A percentile compares a stretch with the other conserved stretches of the same genome.
These are phyloP conservation scores for Canna indica DNA, from an alignment of 176 grass and related monocot genomes.

Conservation along the genomic window DNA sequence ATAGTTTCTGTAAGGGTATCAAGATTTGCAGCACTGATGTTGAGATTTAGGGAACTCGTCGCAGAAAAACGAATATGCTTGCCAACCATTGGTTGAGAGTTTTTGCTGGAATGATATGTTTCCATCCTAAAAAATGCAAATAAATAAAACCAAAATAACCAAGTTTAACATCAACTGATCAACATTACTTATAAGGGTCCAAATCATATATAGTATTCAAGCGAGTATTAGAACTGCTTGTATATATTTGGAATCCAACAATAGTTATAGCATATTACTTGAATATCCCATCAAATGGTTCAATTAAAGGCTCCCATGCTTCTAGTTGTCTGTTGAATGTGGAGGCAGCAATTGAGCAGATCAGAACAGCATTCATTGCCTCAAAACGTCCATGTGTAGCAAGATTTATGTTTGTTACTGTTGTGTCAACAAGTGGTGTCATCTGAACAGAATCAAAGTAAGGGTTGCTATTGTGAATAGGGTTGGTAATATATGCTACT, in stretches of 20 bases:
- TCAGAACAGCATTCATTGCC: constrained; percentile 78
- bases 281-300: constrained; percentile 99
- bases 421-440: constrained; percentile 76
- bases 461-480: background rate
- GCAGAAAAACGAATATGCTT: constrained; percentile 81
- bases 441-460: constrained; percentile 42
- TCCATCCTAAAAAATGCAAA: constrained; percentile 61
- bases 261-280: constrained; percentile 42
- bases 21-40: constrained; percentile 76
- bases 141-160: constrained; percentile 17
- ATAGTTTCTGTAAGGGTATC: constrained; percentile 82
- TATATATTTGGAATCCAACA: background rate
- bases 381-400: constrained; percentile 85
- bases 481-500: background rate
- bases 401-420: constrained; percentile 81
- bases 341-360: constrained; percentile 90
- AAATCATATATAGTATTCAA: background rate
- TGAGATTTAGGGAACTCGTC: constrained; percentile 67
- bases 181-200: too few species aligned
- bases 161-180: background rate
- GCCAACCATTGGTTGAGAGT: constrained; percentile 64
- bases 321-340: constrained; percentile 95
- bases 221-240: constrained; percentile 5
- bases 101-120: constrained; percentile 73
- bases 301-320: constrained; percentile 94